Evolutionary conservation across 2,329 filamentous ascomycete genomes (phyloP), one percentile per base, ranked within the genome.

Genomic region (Neofusicoccum kwambonambiense): DNA sequence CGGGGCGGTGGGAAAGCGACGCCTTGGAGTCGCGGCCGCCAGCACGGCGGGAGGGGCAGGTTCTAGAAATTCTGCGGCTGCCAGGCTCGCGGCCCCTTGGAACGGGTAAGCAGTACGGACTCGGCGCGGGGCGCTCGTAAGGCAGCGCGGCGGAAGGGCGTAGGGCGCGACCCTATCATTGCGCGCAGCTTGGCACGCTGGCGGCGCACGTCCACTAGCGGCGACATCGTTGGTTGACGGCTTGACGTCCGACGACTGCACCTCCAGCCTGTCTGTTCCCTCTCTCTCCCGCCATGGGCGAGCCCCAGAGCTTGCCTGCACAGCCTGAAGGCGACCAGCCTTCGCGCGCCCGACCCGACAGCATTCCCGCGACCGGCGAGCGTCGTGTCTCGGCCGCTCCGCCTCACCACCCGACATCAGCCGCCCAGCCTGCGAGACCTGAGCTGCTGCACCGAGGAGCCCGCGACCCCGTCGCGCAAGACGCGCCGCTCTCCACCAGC

Each of bases 301-400:
- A 64, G 61, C 61, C 61, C 39, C 41, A 44, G 49, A 64, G 61
- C 61, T 64, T 56, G 37, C 61, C n/a, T 56, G 61, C 61, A 56
- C 47, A 22, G 47, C 47, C 61, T 22, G 19, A 47, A 56, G 49
- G 61, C 61, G 45, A 35, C 15, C 22, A 19, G 50, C 61, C 47
- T 52, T 47, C 61, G 8, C 42, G 5, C 22, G 9, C 31, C 42
- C 56, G n/a, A 31, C 17, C 37, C 47, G 27, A 44, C 9, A 15
- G 22, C 19, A 19, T 54, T 13, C 39, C 37, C 35, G 8, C 34
- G 11, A 22, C 47, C 8, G 34, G 22, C 31, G 17, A 56, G 11
- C 39, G 27, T 7, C 22, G 27, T 45, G 61, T 47, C 27, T 64
- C 49, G 49, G 50, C 61, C 49, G 49, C 49, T 37, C 57, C 31